These are phyloP conservation scores for Pulveroboletus ravenelii DNA, from an alignment of 768 basidiomycete species.

Conservation along the genomic window DNA sequence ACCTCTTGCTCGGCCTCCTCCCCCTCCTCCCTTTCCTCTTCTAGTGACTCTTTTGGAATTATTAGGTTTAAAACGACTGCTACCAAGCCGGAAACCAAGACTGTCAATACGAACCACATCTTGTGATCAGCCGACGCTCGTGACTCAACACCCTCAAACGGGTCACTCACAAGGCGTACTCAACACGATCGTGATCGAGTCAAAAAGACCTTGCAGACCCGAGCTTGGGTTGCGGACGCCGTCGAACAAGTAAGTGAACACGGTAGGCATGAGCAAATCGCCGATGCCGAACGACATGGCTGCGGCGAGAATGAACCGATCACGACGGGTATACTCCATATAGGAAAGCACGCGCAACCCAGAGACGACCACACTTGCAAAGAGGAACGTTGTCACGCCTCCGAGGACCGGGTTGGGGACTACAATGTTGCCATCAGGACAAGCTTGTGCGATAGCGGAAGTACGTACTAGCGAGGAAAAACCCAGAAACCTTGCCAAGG, in stretches of 20 bases:
- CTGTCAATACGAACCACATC: slow-evolving; percentile 25
- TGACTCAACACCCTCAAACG: background rate
- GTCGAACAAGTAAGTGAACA: slow-evolving; percentile 70
- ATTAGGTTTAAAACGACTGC: slow-evolving; percentile 56
- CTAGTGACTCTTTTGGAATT: slow-evolving; percentile 37
- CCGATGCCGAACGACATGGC: slow-evolving; percentile 68
- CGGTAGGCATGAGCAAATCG: slow-evolving; percentile 58
- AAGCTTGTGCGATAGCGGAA: background rate
- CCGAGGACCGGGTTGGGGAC: slow-evolving; percentile 79
- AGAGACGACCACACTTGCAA: slow-evolving; percentile 67
- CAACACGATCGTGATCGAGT: slow-evolving; percentile 75
- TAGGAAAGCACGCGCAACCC: slow-evolving; percentile 68
- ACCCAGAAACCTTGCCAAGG: slow-evolving; percentile 76
- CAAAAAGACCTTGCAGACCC: slow-evolving; percentile 64
- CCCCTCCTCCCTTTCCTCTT: slow-evolving; percentile 20
- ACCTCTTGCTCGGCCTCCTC: slow-evolving; percentile 15
- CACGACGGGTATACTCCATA: slow-evolving; percentile 54
- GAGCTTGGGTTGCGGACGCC: slow-evolving; percentile 46
- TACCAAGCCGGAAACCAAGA: slow-evolving; percentile 53
- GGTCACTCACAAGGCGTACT: slow-evolving; percentile 70
- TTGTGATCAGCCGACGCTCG: background rate
- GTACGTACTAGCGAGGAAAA: slow-evolving; percentile 67
- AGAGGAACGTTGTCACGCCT: slow-evolving; percentile 84
- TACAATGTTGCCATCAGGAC: slow-evolving; percentile 12
- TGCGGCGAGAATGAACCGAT: slow-evolving; percentile 66